Evolutionary conservation across 805 yeast species (phyloP).

Genomic region (Sugiyamaella smithiae): DNA sequence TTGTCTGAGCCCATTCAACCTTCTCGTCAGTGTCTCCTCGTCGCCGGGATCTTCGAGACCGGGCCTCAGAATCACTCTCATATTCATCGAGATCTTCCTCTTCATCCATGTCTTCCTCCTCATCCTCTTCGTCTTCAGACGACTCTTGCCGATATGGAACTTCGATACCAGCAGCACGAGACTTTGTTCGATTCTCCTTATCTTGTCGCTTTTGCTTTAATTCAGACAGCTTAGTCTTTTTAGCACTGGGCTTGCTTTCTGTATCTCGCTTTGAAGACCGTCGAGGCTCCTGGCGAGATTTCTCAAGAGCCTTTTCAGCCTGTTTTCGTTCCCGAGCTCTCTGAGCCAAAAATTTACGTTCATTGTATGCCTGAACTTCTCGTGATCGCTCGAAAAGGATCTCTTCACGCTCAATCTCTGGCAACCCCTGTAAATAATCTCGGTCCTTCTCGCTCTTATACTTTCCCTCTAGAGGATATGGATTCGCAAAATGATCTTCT

Average conservation of each 20-base stretch:
- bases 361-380: constrained; percentile 84
- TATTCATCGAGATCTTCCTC: constrained; percentile 40
- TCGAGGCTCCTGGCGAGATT: constrained; percentile 34
- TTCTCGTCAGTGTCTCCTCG: constrained; percentile 38
- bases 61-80: constrained; percentile 31
- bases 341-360: constrained; percentile 76
- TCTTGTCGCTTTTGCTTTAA: constrained; percentile 73
- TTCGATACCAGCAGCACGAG: constrained; percentile 17
- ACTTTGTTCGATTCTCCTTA: constrained; percentile 30
- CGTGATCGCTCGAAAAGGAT: constrained; percentile 89
- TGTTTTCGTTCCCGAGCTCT: constrained; percentile 53
- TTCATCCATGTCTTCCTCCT: constrained; percentile 41
- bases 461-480: constrained; percentile 92
- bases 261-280: constrained; percentile 21
- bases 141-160: constrained; percentile 7
- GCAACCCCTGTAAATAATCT: constrained; percentile 59
- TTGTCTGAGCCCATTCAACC: constrained; percentile 49
- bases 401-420: constrained; percentile 90
- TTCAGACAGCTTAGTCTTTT: constrained; percentile 61
- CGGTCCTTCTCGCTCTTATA: constrained; percentile 82
- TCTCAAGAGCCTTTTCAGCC: constrained; percentile 29
- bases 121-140: constrained; percentile 31
- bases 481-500: constrained; percentile 45
- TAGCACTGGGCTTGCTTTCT: constrained; percentile 39
- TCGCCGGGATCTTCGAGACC: constrained; percentile 37